These are phyloP conservation scores for Ophiostoma populinum DNA, from an alignment of 2,329 filamentous ascomycete genomes.

Conservation along the genomic window DNA sequence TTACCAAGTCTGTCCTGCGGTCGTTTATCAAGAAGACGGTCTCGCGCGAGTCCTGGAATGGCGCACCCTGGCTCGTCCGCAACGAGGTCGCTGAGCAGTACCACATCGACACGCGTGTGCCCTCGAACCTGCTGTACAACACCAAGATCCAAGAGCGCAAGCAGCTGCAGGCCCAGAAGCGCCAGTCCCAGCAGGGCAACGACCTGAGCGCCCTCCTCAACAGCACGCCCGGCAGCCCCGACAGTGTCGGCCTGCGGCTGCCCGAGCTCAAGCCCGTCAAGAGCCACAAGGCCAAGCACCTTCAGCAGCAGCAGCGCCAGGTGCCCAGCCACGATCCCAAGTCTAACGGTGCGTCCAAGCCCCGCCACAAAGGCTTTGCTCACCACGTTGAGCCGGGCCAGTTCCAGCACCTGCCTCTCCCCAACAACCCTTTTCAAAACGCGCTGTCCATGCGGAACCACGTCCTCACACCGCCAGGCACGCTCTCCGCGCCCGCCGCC, in stretches of 20 bases:
- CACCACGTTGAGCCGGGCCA: constrained; percentile 19
- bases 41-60: constrained; percentile 80
- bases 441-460: constrained; percentile 21
- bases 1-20: constrained; percentile 84
- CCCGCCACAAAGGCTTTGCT: constrained; percentile 10
- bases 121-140: constrained; percentile 65
- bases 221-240: constrained; percentile 18
- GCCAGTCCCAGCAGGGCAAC: constrained; percentile 26
- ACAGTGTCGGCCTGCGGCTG: constrained; percentile 34
- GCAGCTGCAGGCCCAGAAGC: constrained; percentile 49
- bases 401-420: constrained; percentile 22
- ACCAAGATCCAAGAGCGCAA: constrained; percentile 64
- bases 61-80: constrained; percentile 94
- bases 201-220: constrained; percentile 27
- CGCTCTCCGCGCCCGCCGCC: constrained; percentile 16
- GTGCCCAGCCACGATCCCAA: constrained; percentile 19
- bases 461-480: constrained; percentile 20
- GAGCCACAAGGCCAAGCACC: constrained; percentile 39
- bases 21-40: constrained; percentile 93
- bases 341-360: constrained; percentile 15
- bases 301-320: constrained; percentile 21
- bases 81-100: constrained; percentile 63
- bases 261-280: constrained; percentile 64
- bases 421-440: constrained; percentile 30
- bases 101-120: constrained; percentile 74